Percentiles rank a stretch among this genome's conserved stretches.
Conservation (phyloP, 495 filamentous ascomycete species). For the Talaromyces nanjingensis region DNA sequence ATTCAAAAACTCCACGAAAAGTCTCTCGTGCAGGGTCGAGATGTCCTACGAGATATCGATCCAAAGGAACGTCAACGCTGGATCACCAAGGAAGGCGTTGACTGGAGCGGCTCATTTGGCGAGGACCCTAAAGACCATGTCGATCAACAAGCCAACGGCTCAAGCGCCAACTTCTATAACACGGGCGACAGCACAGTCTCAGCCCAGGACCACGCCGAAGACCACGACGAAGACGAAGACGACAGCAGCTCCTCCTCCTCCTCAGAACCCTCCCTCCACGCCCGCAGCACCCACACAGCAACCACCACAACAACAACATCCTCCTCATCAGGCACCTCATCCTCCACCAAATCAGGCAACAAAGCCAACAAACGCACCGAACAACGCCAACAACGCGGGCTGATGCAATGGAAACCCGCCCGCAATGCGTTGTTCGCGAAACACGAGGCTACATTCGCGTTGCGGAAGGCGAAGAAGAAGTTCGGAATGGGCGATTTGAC, state of each 20-base stretch:
- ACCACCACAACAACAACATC: background rate
- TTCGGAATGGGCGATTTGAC: conserved; percentile 37
- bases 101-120: conserved; percentile 86
- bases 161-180: background rate
- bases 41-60: conserved; percentile 64
- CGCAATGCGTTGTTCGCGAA: conserved; percentile 45
- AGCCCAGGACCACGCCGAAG: conserved; percentile 2
- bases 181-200: conserved; percentile 7
- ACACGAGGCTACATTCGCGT: conserved; percentile 42
- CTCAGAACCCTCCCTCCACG: conserved; percentile 11
- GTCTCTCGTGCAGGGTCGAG: conserved; percentile 67
- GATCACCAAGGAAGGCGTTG: conserved; percentile 70
- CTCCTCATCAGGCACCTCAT: conserved; percentile 1
- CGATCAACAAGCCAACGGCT: conserved; percentile 18
- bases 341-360: conserved; percentile 15
- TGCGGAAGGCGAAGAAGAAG: conserved; percentile 41
- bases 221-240: background rate
- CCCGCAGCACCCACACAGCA: background rate
- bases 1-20: conserved; percentile 70
- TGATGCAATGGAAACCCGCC: conserved; percentile 52
- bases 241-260: conserved; percentile 9
- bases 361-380: conserved; percentile 39
- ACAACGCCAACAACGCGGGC: conserved; percentile 42
- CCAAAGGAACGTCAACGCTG: conserved; percentile 68
- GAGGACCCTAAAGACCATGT: conserved; percentile 52